Evolutionary conservation across 108 stramenopile genomes (phyloP), one percentile per base, ranked within the genome.

Genomic region (Pseudonitzschia delicatissima): DNA sequence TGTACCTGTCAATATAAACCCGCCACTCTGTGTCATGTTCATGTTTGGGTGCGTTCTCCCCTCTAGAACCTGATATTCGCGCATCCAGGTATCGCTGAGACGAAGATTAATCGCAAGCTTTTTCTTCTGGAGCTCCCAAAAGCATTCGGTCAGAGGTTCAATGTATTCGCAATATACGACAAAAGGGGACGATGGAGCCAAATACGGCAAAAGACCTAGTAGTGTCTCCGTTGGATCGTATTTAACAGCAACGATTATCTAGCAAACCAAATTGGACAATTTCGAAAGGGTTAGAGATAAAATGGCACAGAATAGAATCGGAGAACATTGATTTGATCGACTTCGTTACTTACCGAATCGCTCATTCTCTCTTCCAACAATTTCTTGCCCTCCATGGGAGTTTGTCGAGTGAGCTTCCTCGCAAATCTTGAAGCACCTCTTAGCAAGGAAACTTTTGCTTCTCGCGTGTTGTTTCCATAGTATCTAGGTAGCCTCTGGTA

Each of bases 11-110:
- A 96, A 63, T 18, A 96, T 62, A 66, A 87, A 96, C 13, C 95
- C 92, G 6, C 95, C 92, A 72, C 84, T 87, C 61, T 91, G 90
- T 52, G 77, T 81, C 87, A 96, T 96, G 69, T 58, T 87, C 95
- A 96, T 96, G n/a, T 71, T 76, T 23, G 95, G 95, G 78, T 94
- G 95, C 26, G 95, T 96, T 33, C 92, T 76, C 33, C 87, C 86
- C 9, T 87, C 87, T 48, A 96, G 50, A 8, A 96, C 87, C 72
- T 96, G 92, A 74, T 91, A 91, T 50, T 94, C 95, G 12, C 95
- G 82, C 77, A 87, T 85, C 91, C 92, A 96, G 1, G 91, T 86
- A 64, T 92, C 91, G 27, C 77, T 91, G 2, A 96, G 59, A 25
- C 89, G 87, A 0, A 96, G 58, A 61, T 93, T 89, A 58, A 96